Base-by-base conservation (phyloP, 768 basidiomycete genomes). In the Mycena kentingensis region DNA sequence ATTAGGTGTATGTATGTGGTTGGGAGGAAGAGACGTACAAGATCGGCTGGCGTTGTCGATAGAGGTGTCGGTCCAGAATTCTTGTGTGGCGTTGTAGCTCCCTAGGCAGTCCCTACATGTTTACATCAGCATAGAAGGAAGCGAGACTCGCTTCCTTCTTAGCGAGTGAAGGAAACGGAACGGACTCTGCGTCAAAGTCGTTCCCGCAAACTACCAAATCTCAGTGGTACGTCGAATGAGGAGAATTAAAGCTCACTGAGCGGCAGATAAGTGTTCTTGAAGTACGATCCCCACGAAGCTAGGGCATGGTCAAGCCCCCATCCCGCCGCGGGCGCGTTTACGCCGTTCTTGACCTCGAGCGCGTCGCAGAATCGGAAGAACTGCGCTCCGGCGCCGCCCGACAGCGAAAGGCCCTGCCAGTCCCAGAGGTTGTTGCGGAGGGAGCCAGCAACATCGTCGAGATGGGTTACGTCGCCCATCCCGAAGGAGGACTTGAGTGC, bases 361-460 rank as follows among this genome's bases (percentile, higher is more conserved):
- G 84, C 83, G 60, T 88, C 84, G 52, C 85, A 87, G 63, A 86
- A 88, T 16, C 74, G 53, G 70, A 73, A 82, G 68, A 88, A 88
- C 22, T 62, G 61, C 0, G 71, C 69, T 58, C 65, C 58, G 3
- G 77, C 69, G 4, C 82, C 83, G 2, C 68, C 66, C 15, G 73
- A 69, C 2, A 83, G 81, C 35, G 82, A 79, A 18, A 89, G 63
- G 8, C 60, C 58, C 60, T 89, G 88, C 88, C 88, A 90, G 46
- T 86, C 84, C 76, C 78, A 83, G 7, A 85, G 72, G 61, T 79
- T 78, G 58, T 81, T 78, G 49, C 70, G 77, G 47, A 84, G 84
- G 83, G 46, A 35, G 42, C 81, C 76, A 22, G 85, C 84, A 51
- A 80, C 83, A 65, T 90, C 88, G 51, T 88, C 85, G 3, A 83